Evolutionary conservation across 768 basidiomycete genomes (phyloP), one percentile per base, ranked within the genome.

Genomic region (Multifurca ochricompacta): DNA sequence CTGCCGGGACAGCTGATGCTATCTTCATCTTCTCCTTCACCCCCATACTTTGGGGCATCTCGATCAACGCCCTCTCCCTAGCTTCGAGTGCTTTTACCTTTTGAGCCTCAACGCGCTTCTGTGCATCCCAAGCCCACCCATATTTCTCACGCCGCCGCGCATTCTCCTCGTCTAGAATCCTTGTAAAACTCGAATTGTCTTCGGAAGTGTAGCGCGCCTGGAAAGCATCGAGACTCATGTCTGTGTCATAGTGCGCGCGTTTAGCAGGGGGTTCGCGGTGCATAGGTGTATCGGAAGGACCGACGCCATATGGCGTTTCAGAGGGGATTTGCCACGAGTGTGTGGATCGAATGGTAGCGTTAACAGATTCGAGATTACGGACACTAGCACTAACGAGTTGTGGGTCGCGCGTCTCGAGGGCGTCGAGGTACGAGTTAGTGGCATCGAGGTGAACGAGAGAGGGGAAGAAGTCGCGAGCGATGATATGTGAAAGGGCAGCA

Each of bases 381-480:
- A 91, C 87, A 28, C 88, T 85, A 0, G 83, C 79, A 41, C 79
- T 75, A 52, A 94, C 83, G n/a, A 86, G 78, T 52, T 78, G 72
- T 1, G 87, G 81, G 67, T 96, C 90, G 56, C 82, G 74, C n/a
- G 82, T 74, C 40, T 78, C 77, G 36, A 91, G 70, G 3, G 91
- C 91, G 56, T 87, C 83, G 21, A 95, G 79, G 69, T 93, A 92
- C 53, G 75, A 77, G 66, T 94, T 91, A 30, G 90, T 88, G 18
- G 91, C 88, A 62, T 94, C 89, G 25, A 95, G 77, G 62, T 91
- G 89, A 16, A 85, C 81, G 9, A 98, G 79, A 11, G 91, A 91
- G 0, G 96, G 96, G 65, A 98, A 99, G 77, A 99, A 99, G 71
- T 98, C 95, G 45, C 96, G 85, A 35, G 90, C 87, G 64, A 98